Conservation (phyloP, 305 asterid species). For the Fraxinus floribunda region DNA sequence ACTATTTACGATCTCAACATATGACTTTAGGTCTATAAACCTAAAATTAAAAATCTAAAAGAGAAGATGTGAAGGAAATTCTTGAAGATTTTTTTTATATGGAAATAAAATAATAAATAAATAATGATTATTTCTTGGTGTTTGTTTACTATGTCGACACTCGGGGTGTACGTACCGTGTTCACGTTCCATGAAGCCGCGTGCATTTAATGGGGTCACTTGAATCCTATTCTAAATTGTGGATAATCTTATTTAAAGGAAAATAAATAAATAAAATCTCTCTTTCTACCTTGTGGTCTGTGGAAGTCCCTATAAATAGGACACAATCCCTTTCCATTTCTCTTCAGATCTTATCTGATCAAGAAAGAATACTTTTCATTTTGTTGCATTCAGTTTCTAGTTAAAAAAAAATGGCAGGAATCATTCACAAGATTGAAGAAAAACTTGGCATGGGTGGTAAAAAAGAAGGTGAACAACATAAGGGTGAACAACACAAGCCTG, state of each 20-base stretch:
- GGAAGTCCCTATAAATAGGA: conserved; percentile 29
- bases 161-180: not conserved
- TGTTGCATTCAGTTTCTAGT: not conserved
- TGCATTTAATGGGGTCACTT: not conserved
- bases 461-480: not conserved
- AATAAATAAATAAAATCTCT: not conserved
- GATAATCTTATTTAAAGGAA: not conserved
- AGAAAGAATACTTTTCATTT: not conserved
- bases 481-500: not conserved
- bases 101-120: not conserved
- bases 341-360: not conserved
- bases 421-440: conserved; percentile 39
- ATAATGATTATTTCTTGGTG: not conserved
- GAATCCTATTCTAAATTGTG: not conserved
- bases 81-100: not conserved
- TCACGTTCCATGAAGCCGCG: conserved; percentile 8
- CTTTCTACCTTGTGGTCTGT: not conserved
- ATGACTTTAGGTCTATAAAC: no score
- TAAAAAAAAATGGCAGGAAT: conserved; percentile 42
- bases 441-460: not conserved
- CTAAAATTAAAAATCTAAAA: not conserved
- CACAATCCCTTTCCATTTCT: not conserved
- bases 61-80: not conserved
- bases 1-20: not conserved
- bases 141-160: not conserved